Percentiles rank a stretch among this genome's conserved stretches.
phyloP scores from a whole-genome alignment of 2,329 filamentous ascomycete species.

The Rhynchosporium agropyri region DNA sequence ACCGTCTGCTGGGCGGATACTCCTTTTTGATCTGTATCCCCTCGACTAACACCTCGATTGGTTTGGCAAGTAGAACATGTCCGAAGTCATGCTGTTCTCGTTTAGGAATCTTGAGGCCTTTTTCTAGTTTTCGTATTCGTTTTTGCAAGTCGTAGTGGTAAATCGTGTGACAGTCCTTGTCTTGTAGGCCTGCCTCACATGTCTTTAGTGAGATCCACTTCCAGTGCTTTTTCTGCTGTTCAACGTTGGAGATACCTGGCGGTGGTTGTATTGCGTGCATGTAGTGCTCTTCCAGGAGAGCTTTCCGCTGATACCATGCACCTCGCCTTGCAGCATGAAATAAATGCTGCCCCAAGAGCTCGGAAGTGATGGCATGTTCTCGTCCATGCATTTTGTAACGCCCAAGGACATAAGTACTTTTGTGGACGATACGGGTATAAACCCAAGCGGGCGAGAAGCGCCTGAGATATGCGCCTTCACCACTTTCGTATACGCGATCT shows the following conservation, averaged over 20 bases:
- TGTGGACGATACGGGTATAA: constrained; percentile 91
- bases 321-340: constrained; percentile 87
- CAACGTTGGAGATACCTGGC: constrained; percentile 43
- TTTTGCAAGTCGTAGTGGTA: constrained; percentile 96
- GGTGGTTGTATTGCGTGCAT: constrained; percentile 62
- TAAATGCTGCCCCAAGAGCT: constrained; percentile 77
- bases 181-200: constrained; percentile 84
- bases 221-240: constrained; percentile 80
- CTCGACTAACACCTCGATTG: constrained; percentile 72
- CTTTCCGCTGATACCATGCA: constrained; percentile 94
- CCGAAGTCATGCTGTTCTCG: constrained; percentile 91
- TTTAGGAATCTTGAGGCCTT: constrained; percentile 76
- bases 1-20: constrained; percentile 42
- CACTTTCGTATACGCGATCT: constrained; percentile 73
- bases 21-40: constrained; percentile 76
- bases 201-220: constrained; percentile 74
- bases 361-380: constrained; percentile 73
- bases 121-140: constrained; percentile 88
- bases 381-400: constrained; percentile 78
- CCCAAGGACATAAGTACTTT: constrained; percentile 76
- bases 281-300: constrained; percentile 92
- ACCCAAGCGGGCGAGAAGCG: constrained; percentile 91
- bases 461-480: constrained; percentile 86
- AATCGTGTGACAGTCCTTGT: constrained; percentile 86
- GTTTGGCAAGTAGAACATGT: constrained; percentile 77